Evolutionary conservation across 176 grass and related monocot species (phyloP).

Genomic region (Zea mays): Zm-B73-REFERENCE-NAM-5.0 NC_050097.1:17946501-17947000

Average conservation of each 20-base stretch:
- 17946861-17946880: background rate
- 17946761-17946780: background rate
- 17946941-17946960: constrained; percentile 17
- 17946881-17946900: background rate
- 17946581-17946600: background rate
- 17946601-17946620: constrained; percentile 22
- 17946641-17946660: background rate
- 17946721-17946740: constrained; percentile 23
- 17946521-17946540: background rate
- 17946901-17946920: background rate
- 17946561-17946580: too few species aligned
- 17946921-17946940: background rate
- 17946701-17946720: background rate
- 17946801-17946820: constrained; percentile 29
- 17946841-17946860: background rate
- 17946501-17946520: background rate
- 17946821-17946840: background rate
- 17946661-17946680: constrained; percentile 4
- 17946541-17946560: background rate
- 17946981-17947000: background rate
- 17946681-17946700: background rate
- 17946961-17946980: background rate
- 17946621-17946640: background rate
- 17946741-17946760: background rate
- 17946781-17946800: background rate